Conservation (phyloP, 1,284 basidiomycete genomes). For the Irpex sp. region DNA sequence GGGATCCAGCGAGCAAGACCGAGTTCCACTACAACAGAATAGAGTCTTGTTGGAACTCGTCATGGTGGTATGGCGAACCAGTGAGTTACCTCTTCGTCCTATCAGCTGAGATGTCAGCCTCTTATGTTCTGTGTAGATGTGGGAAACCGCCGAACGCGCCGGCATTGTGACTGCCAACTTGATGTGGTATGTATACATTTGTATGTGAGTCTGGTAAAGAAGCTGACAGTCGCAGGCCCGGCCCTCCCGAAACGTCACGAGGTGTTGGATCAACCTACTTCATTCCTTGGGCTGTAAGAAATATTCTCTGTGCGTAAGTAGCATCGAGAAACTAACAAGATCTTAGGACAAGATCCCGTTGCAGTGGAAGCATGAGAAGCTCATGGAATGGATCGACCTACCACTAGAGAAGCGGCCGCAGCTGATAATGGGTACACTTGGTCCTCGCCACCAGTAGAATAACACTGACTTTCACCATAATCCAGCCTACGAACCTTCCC, state of each 20-base stretch:
- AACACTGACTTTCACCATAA: not conserved
- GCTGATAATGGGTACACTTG: conserved; percentile 64
- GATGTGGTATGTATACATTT: conserved; percentile 69
- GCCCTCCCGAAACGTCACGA: conserved; percentile 65
- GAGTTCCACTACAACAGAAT: conserved; percentile 72
- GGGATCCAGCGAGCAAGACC: conserved; percentile 59
- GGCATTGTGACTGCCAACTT: conserved; percentile 79
- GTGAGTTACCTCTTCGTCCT: conserved; percentile 41
- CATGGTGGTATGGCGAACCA: conserved; percentile 89
- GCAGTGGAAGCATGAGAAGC: conserved; percentile 67
- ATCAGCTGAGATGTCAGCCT: not conserved
- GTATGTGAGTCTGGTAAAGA: not conserved
- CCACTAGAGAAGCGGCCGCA: conserved; percentile 69
- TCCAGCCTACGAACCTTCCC: conserved; percentile 70
- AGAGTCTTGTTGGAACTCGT: conserved; percentile 58
- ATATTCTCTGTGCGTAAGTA: not conserved
- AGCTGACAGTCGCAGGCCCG: conserved; percentile 57
- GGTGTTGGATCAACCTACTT: conserved; percentile 73
- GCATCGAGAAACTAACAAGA: not conserved
- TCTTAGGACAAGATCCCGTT: conserved; percentile 59
- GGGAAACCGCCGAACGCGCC: conserved; percentile 79
- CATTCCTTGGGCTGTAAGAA: conserved; percentile 65
- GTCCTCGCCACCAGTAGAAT: not conserved
- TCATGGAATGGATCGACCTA: conserved; percentile 76
- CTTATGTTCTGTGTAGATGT: conserved; percentile 58